Base-by-base conservation (phyloP, 1,284 basidiomycete species). In the Melampsora americana region DNA sequence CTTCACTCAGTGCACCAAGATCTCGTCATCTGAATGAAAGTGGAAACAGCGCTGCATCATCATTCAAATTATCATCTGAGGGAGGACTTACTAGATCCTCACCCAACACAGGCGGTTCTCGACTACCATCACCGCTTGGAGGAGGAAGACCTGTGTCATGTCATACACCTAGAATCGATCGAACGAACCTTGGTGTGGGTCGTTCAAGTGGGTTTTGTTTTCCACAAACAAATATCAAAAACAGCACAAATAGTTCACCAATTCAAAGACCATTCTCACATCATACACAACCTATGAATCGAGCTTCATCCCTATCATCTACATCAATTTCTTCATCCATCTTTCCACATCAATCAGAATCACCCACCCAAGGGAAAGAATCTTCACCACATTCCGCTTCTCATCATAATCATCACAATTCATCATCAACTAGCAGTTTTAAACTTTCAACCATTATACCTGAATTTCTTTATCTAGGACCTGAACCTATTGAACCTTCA, bases 391-490 rank as follows among this genome's bases (percentile, higher is more conserved):
- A 42, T 12, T 42, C 39, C 1, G 39, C 39, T 42, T 9, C 39
- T 1, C 35, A 35, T 3, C 35, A 35, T 35, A 35, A 9, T 35
- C 35, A 35, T 35, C 35, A 35, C 3, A 42, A 12, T 42, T 9
- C 4, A 9, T 42, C 39, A 42, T 7, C n/a, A n/a, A n/a, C n/a
- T n/a, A n/a, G n/a, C n/a, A n/a, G 84, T 1, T 95, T 95, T 81
- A 85, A 86, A 26, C 87, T 95, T 28, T 93, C 92, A 16, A 91
- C 89, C 14, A 96, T 98, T 78, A 85, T 98, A 0, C 93, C 95
- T 0, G 88, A 88, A 77, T 95, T 95, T 83, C 86, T 98, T 26
- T 98, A 88, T 83, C 87, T 98, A 20, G 95, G 95, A 0, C 92
- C 95, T 0, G 93, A 97, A 82, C 86, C 92, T n/a, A 89, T 89